A percentile compares a stretch with the other conserved stretches of the same genome.
These are phyloP conservation scores for Monosporascus sp. DNA, from an alignment of 2,329 filamentous ascomycete species.

Conservation along the genomic window DNA sequence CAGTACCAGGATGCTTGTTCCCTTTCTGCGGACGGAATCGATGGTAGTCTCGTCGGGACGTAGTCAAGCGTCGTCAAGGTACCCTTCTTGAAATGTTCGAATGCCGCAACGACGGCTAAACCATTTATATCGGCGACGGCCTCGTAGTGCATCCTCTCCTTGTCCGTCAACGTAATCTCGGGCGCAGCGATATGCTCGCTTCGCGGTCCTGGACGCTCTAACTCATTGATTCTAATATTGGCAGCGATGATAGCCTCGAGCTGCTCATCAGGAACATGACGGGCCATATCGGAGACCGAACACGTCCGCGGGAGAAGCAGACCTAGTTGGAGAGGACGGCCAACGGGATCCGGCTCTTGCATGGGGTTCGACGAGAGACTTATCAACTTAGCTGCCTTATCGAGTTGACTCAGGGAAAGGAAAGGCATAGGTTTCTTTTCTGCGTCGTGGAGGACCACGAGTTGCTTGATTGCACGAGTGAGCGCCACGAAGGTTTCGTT, in stretches of 20 bases:
- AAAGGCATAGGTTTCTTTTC: slow-evolving; percentile 17
- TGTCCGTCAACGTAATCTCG: slow-evolving; percentile 7
- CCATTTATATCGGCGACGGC: slow-evolving; percentile 25
- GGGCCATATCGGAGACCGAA: slow-evolving; percentile 14
- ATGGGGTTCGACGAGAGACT: neutral
- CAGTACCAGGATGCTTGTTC: slow-evolving; percentile 19
- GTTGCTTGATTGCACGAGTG: slow-evolving; percentile 22
- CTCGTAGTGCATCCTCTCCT: slow-evolving; percentile 12
- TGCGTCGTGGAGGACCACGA: slow-evolving; percentile 20
- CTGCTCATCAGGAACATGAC: slow-evolving; percentile 18
- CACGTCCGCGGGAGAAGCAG: slow-evolving; percentile 1
- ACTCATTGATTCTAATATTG: slow-evolving; percentile 8
- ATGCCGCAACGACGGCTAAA: slow-evolving; percentile 19
- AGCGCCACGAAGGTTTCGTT: slow-evolving; percentile 26
- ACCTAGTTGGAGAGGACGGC: neutral
- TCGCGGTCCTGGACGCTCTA: slow-evolving; percentile 3
- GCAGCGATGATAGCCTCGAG: slow-evolving; percentile 11
- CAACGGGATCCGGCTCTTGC: neutral
- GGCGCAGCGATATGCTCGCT: slow-evolving; percentile 11
- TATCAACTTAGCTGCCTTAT: neutral
- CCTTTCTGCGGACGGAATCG: neutral
- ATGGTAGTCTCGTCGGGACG: neutral
- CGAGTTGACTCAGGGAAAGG: slow-evolving; percentile 4
- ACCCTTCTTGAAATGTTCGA: slow-evolving; percentile 13
- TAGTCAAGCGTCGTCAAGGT: slow-evolving; percentile 11